These are phyloP conservation scores for Penicillium nucicola DNA, from an alignment of 495 filamentous ascomycete genomes.

Conservation along the genomic window DNA sequence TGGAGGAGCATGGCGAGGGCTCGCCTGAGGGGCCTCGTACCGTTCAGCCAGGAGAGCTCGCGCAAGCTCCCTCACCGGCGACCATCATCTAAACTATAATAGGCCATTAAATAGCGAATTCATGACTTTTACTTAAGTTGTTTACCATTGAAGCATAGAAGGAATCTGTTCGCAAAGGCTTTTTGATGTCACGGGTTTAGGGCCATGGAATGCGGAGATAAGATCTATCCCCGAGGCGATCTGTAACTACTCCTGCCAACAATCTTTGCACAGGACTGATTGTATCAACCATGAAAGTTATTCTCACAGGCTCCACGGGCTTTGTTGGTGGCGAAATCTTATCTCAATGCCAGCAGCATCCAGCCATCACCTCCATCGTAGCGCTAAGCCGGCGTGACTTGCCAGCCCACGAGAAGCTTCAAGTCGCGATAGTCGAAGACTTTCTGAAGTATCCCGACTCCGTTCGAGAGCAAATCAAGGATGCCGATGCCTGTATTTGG, in stretches of 20 bases:
- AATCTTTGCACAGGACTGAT: too few species aligned
- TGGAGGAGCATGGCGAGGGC: constrained; percentile 30
- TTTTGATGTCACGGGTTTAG: too few species aligned
- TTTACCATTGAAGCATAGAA: too few species aligned
- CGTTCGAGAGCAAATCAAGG: constrained; percentile 37
- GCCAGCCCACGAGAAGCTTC: constrained; percentile 36
- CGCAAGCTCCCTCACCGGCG: constrained; percentile 2
- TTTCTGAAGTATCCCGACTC: constrained; percentile 40
- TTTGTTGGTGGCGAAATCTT: constrained; percentile 50
- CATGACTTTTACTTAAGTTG: neutral
- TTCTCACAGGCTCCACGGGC: constrained; percentile 52
- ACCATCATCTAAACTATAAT: constrained; percentile 1
- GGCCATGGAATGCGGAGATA: too few species aligned
- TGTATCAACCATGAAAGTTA: constrained; percentile 40
- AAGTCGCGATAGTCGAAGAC: constrained; percentile 41
- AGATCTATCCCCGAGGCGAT: too few species aligned
- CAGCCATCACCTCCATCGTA: constrained; percentile 46
- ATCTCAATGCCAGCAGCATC: constrained; percentile 38
- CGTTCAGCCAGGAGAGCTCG: constrained; percentile 24
- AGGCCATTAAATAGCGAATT: neutral
- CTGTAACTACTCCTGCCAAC: too few species aligned
- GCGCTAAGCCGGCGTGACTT: constrained; percentile 45
- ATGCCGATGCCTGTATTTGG: constrained; percentile 54
- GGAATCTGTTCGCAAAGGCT: too few species aligned
- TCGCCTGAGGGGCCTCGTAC: constrained; percentile 10